A percentile compares a stretch with the other conserved stretches of the same genome.
Conservation (phyloP, 1,284 basidiomycete genomes). For the Xerocomus amazonicus region DNA sequence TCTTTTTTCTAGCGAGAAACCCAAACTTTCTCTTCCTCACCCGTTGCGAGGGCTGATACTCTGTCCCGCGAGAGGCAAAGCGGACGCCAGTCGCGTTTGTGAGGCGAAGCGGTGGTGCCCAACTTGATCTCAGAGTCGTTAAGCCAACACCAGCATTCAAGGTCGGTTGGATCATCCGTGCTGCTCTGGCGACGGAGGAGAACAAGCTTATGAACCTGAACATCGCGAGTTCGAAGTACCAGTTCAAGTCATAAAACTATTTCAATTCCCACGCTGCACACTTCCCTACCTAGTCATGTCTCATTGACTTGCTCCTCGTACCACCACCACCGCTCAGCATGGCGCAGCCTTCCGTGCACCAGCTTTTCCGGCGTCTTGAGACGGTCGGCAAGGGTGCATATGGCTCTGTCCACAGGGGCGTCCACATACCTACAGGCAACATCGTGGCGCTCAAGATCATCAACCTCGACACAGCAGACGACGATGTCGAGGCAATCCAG, state of each 20-base stretch:
- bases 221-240: conserved; percentile 10
- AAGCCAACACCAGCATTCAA: conserved; percentile 13
- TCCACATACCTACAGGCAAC: conserved; percentile 79
- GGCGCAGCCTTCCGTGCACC: conserved; percentile 50
- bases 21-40: conserved; percentile 33
- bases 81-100: conserved; percentile 23
- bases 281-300: neutral
- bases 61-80: conserved; percentile 36
- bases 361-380: conserved; percentile 66
- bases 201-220: conserved; percentile 14
- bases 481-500: conserved; percentile 96
- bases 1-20: conserved; percentile 34
- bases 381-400: conserved; percentile 92
- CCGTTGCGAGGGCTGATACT: conserved; percentile 35
- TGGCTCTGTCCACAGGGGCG: conserved; percentile 94
- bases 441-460: conserved; percentile 97
- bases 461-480: conserved; percentile 94
- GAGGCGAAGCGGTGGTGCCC: conserved; percentile 23
- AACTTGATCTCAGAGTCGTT: conserved; percentile 23
- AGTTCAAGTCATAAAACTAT: neutral
- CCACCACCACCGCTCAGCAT: conserved; percentile 22
- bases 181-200: conserved; percentile 24
- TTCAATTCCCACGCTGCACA: conserved; percentile 21
- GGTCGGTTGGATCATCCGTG: conserved; percentile 23
- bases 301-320: neutral